Conservation (phyloP, 2,329 filamentous ascomycete species). For the Ophiostoma montium region DNA sequence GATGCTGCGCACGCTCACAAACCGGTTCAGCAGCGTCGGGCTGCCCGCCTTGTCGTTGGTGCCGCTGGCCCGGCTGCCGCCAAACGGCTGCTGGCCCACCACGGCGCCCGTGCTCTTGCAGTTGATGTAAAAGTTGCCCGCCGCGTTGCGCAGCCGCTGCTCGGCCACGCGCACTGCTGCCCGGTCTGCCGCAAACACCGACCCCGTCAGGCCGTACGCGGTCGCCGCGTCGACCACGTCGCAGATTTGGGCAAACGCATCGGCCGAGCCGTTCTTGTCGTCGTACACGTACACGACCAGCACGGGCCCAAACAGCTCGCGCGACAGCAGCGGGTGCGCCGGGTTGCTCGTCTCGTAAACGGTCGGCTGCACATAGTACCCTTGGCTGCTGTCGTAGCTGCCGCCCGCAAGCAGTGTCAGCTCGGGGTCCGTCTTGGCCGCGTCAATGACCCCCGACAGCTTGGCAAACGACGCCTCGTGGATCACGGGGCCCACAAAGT, state of each 20-base stretch:
- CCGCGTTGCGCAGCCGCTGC: slow-evolving; percentile 35
- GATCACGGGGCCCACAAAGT: slow-evolving; percentile 36
- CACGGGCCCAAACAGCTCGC: slow-evolving; percentile 35
- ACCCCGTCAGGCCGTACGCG: slow-evolving; percentile 47
- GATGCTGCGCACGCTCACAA: slow-evolving; percentile 35
- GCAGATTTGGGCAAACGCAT: slow-evolving; percentile 35
- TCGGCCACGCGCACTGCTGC: slow-evolving; percentile 34
- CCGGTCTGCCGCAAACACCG: slow-evolving; percentile 34
- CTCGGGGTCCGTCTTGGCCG: slow-evolving; percentile 26
- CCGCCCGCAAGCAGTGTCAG: slow-evolving; percentile 32
- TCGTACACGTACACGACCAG: slow-evolving; percentile 33
- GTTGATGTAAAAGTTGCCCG: slow-evolving; percentile 45
- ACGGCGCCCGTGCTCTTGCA: slow-evolving; percentile 43
- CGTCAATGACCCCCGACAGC: slow-evolving; percentile 30
- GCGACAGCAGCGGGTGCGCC: slow-evolving; percentile 28
- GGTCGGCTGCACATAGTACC: slow-evolving; percentile 33
- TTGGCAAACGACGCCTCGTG: slow-evolving; percentile 31
- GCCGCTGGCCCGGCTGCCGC: slow-evolving; percentile 35
- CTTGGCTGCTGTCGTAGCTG: slow-evolving; percentile 25
- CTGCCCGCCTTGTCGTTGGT: slow-evolving; percentile 45
- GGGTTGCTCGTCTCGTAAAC: slow-evolving; percentile 29
- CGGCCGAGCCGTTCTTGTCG: slow-evolving; percentile 26
- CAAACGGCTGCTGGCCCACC: slow-evolving; percentile 42
- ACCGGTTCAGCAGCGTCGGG: slow-evolving; percentile 32
- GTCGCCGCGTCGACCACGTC: slow-evolving; percentile 54